Conservation (phyloP, 2,329 filamentous ascomycete species). For the Ascochyta fabae region DNA sequence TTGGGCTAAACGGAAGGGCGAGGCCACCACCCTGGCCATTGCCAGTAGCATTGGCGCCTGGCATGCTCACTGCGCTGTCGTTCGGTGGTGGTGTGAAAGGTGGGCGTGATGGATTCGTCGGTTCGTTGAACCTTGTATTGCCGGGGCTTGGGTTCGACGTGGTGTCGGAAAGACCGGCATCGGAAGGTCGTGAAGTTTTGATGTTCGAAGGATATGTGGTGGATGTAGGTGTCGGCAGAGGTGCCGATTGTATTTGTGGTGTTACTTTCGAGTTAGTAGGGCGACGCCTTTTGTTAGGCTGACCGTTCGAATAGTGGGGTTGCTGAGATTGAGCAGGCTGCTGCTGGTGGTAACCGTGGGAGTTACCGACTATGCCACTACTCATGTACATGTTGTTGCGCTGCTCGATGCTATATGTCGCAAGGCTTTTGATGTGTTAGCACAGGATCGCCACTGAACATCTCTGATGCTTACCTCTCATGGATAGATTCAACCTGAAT, state of each 20-base stretch:
- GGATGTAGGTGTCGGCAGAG: slow-evolving; percentile 41
- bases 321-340: slow-evolving; percentile 28
- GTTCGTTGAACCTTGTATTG: slow-evolving; percentile 27
- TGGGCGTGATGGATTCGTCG: slow-evolving; percentile 29
- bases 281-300: slow-evolving; percentile 45
- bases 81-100: slow-evolving; percentile 40
- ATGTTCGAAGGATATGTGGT: slow-evolving; percentile 34
- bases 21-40: slow-evolving; percentile 27
- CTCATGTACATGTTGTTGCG: slow-evolving; percentile 48
- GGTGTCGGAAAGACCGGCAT: slow-evolving; percentile 30
- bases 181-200: slow-evolving; percentile 27
- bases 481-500: slow-evolving; percentile 66
- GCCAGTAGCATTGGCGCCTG: slow-evolving; percentile 13
- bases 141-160: slow-evolving; percentile 32
- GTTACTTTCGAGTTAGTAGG: slow-evolving; percentile 29
- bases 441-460: not conserved
- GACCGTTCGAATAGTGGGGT: slow-evolving; percentile 39
- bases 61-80: slow-evolving; percentile 22
- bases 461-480: slow-evolving; percentile 56
- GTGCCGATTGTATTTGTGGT: slow-evolving; percentile 29
- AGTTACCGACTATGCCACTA: slow-evolving; percentile 34
- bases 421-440: slow-evolving; percentile 33
- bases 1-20: slow-evolving; percentile 51
- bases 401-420: slow-evolving; percentile 47
- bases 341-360: slow-evolving; percentile 37